Percentiles rank a stretch among this genome's conserved stretches.
Evolutionary conservation across 2,329 filamentous ascomycete genomes (phyloP).

Genomic region (Sclerotinia minor): DNA sequence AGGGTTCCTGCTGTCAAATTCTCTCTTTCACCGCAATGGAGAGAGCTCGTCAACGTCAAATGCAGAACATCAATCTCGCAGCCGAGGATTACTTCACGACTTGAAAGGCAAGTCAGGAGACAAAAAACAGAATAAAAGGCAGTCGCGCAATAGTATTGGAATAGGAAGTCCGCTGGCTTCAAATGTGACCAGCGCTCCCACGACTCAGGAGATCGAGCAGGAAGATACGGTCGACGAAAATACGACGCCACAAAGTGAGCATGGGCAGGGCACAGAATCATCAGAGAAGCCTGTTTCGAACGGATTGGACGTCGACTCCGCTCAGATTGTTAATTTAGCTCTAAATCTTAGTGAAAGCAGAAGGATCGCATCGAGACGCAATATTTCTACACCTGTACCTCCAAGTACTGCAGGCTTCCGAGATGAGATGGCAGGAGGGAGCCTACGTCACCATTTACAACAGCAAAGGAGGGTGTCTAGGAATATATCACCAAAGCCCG

Average conservation of each 20-base stretch:
- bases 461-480: slow-evolving; percentile 66
- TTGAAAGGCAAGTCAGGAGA: slow-evolving; percentile 37
- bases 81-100: slow-evolving; percentile 33
- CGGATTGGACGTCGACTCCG: slow-evolving; percentile 69
- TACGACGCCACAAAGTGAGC: slow-evolving; percentile 16
- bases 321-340: slow-evolving; percentile 91
- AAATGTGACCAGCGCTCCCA: slow-evolving; percentile 30
- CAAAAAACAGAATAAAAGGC: slow-evolving; percentile 34
- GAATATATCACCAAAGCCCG: slow-evolving; percentile 59
- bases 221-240: slow-evolving; percentile 14
- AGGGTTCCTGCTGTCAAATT: slow-evolving; percentile 39
- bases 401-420: slow-evolving; percentile 46
- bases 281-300: slow-evolving; percentile 27
- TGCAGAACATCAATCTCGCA: slow-evolving; percentile 26
- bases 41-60: slow-evolving; percentile 4
- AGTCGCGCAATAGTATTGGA: slow-evolving; percentile 34
- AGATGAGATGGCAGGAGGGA: slow-evolving; percentile 52
- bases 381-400: slow-evolving; percentile 51
- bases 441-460: slow-evolving; percentile 68
- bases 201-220: slow-evolving; percentile 9
- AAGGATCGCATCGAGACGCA: slow-evolving; percentile 61
- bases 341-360: slow-evolving; percentile 82
- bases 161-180: slow-evolving; percentile 37
- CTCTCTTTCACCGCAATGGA: slow-evolving; percentile 13
- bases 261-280: slow-evolving; percentile 13